Evolutionary conservation across 805 yeast genomes (phyloP).

Genomic region (Teunomyces gatunensis): DNA sequence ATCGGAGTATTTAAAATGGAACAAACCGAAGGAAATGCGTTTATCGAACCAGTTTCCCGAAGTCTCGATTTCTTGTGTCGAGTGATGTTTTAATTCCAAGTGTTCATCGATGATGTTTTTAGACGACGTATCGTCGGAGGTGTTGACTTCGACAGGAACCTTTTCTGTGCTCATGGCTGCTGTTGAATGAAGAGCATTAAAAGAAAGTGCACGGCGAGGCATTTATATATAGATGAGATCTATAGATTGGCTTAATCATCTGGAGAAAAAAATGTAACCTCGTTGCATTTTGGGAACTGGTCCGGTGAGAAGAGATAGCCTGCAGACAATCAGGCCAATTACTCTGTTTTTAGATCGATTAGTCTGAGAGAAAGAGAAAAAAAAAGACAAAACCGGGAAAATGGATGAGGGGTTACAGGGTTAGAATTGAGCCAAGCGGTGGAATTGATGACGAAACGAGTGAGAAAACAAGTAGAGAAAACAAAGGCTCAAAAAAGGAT

Average conservation of each 20-base stretch:
- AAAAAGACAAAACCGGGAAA: background rate
- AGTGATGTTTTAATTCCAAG: conserved; percentile 22
- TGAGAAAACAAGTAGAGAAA: too few relatives aligned
- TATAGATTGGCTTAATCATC: background rate
- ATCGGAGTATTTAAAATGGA: conserved; percentile 29
- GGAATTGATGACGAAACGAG: too few relatives aligned
- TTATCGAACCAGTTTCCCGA: conserved; percentile 44
- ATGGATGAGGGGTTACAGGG: background rate
- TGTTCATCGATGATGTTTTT: conserved; percentile 10
- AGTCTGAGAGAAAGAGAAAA: background rate
- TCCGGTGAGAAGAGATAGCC: background rate
- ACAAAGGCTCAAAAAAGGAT: too few relatives aligned
- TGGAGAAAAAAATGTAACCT: conserved; percentile 5
- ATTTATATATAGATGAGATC: background rate
- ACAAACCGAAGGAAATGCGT: conserved; percentile 4
- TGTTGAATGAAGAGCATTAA: background rate
- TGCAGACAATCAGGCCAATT: background rate
- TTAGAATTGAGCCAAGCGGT: too few relatives aligned
- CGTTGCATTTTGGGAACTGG: conserved; percentile 5
- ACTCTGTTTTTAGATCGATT: background rate
- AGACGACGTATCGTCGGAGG: conserved; percentile 6
- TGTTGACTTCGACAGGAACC: conserved; percentile 4
- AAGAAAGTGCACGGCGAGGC: background rate
- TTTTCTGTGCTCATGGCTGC: conserved; percentile 4
- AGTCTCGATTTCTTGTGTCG: conserved; percentile 28